Conservation (phyloP, 129 eudicot species). For the Helichrysum umbraculigerum region DNA sequence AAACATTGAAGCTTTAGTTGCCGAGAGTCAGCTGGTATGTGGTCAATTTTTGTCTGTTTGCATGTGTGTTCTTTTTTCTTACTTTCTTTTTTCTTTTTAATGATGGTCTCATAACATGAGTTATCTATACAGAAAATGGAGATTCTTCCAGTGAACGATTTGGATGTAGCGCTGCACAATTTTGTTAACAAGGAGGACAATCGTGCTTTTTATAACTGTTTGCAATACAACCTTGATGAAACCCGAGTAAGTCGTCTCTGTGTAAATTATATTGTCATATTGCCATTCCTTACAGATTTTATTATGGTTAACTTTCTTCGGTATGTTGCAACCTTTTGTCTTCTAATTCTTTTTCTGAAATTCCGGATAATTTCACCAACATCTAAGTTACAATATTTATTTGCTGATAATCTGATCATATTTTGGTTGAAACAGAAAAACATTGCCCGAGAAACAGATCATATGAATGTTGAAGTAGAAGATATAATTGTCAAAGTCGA, state of each 20-base stretch:
- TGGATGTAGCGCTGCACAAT: slow-evolving; percentile 92
- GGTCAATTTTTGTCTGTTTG: slow-evolving; percentile 25
- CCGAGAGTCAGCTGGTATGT: slow-evolving; percentile 90
- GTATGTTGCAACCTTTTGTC: background rate
- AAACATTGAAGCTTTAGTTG: slow-evolving; percentile 95
- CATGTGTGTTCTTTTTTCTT: background rate
- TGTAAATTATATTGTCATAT: background rate
- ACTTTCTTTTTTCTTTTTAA: background rate
- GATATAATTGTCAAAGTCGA: slow-evolving; percentile 87
- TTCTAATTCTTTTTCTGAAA: background rate
- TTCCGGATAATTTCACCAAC: background rate
- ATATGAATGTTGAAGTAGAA: slow-evolving; percentile 58
- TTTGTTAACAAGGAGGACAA: slow-evolving; percentile 93
- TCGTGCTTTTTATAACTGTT: slow-evolving; percentile 78
- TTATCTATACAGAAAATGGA: slow-evolving; percentile 80
- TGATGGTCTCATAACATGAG: background rate
- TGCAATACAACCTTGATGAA: slow-evolving; percentile 91
- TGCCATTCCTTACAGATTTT: background rate
- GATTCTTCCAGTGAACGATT: slow-evolving; percentile 92
- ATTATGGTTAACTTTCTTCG: background rate
- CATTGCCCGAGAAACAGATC: slow-evolving; percentile 70
- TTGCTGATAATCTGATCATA: slow-evolving; percentile 15
- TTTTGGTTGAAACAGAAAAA: slow-evolving; percentile 50
- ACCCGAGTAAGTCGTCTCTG: slow-evolving; percentile 70
- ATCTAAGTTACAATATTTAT: background rate